These are phyloP conservation scores for Aspergillus avenaceus DNA, from an alignment of 495 filamentous ascomycete genomes.

Conservation along the genomic window DNA sequence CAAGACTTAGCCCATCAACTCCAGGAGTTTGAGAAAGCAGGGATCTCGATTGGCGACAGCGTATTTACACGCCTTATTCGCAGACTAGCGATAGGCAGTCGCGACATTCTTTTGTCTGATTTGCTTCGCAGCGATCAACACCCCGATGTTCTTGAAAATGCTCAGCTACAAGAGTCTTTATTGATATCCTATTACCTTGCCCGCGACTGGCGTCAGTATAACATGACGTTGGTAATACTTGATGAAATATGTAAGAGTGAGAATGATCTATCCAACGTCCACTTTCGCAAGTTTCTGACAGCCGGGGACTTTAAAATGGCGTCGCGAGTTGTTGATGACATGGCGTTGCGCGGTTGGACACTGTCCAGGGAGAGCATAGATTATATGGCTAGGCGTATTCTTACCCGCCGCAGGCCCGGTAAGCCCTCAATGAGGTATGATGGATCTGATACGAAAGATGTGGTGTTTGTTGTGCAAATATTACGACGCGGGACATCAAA, in stretches of 20 bases:
- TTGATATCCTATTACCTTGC: conserved; percentile 46
- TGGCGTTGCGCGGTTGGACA: conserved; percentile 24
- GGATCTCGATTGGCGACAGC: conserved; percentile 55
- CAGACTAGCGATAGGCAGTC: conserved; percentile 51
- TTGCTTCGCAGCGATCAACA: conserved; percentile 69
- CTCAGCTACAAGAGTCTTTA: conserved; percentile 51
- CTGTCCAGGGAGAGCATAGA: conserved; percentile 30
- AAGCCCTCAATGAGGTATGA: conserved; percentile 15
- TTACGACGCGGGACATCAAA: conserved; percentile 31
- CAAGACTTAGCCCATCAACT: conserved; percentile 52
- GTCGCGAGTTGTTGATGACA: conserved; percentile 31
- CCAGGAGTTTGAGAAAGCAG: conserved; percentile 48
- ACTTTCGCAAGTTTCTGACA: conserved; percentile 41
- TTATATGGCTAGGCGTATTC: conserved; percentile 30
- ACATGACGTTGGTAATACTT: conserved; percentile 50
- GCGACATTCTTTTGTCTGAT: conserved; percentile 52
- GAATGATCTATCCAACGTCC: conserved; percentile 32
- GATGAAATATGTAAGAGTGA: conserved; percentile 25
- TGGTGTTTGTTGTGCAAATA: conserved; percentile 31
- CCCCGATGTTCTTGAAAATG: conserved; percentile 68
- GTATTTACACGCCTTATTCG: conserved; percentile 57
- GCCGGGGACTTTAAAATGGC: conserved; percentile 31
- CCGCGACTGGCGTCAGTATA: conserved; percentile 49
- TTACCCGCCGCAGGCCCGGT: conserved; percentile 29
- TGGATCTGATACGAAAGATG: conserved; percentile 19